These are phyloP conservation scores for Dendrocalamus latiflorus DNA, from an alignment of 202 grass and related monocot species.

Conservation along the genomic window DNA sequence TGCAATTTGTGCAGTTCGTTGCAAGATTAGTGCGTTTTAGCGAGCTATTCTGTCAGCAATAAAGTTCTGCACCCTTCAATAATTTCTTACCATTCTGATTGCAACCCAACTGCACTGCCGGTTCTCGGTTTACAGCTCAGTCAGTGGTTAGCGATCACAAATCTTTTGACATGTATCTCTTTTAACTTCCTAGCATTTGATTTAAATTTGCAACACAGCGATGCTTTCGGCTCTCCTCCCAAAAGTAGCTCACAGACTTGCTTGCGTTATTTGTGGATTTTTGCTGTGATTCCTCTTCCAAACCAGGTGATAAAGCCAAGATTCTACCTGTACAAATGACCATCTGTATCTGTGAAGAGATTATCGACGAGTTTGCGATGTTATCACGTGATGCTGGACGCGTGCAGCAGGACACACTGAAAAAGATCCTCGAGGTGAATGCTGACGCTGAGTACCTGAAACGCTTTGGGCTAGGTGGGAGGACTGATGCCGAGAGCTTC, in stretches of 20 bases:
- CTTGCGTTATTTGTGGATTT: neutral
- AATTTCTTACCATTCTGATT: neutral
- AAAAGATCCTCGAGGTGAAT: constrained; percentile 71
- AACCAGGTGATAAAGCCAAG: constrained; percentile 10
- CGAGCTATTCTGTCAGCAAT: too few species aligned
- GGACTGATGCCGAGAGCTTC: constrained; percentile 75
- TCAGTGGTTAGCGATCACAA: neutral
- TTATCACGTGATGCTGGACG: constrained; percentile 52
- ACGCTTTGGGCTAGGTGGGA: constrained; percentile 53
- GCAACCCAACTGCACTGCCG: neutral
- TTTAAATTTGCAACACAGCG: neutral
- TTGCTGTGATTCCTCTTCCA: neutral
- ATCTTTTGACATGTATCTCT: neutral
- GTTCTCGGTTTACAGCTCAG: constrained; percentile 10
- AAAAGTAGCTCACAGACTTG: neutral
- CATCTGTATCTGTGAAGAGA: constrained; percentile 51
- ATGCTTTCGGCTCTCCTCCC: neutral
- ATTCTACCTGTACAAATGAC: constrained; percentile 45
- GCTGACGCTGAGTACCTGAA: constrained; percentile 70
- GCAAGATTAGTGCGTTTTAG: too few species aligned
- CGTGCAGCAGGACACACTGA: constrained; percentile 69
- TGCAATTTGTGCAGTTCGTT: neutral
- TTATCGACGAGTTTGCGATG: constrained; percentile 62
- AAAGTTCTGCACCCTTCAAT: neutral
- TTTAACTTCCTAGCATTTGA: neutral